Base-by-base conservation (phyloP, 1,139 yeast genomes). In the Lipomyces yarrowii region DNA sequence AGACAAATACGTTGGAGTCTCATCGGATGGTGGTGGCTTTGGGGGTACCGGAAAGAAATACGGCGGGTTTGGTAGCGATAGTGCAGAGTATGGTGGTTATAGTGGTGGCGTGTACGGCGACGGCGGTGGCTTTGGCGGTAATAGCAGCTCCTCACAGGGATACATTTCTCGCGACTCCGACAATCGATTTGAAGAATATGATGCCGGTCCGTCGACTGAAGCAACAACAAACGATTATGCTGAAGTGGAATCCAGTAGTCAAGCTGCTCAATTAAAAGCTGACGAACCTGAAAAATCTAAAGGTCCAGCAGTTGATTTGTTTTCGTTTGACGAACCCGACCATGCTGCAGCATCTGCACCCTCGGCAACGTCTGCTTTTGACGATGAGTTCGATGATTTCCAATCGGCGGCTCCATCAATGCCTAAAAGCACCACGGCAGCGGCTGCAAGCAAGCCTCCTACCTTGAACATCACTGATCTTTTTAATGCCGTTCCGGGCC, bases 301-400 rank as follows among this genome's bases (percentile, higher is more conserved):
- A 75, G 65, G 67, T 3, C 82, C 69, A 77, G 83, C 76, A 73
- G 81, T 72, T 23, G 91, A 88, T 73, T 81, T 88, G 70, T 82
- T 87, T 69, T 81, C 86, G 10, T 82, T 85, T 70, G 85, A 82
- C 67, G 82, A 78, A 32, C 64, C 64, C 37, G 58, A 52, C 57
- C 63, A 53, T 58, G 13, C 54, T 26, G 57, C 33, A 10, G 26
- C 55, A 21, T 10, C 55, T 10, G 23, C 70, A 57, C 56, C 57
- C 46, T 48, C 57, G 68, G 73, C 46, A 58, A 73, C 32, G 67
- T 75, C 72, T 2, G 79, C 87, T 56, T 91, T 87, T 57, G 96
- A 89, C 71, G 98, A 92, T 73, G 98, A 93, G 56, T 93, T 93
- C 78, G 97, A 91, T 71, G 98, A 94, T 72, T 93, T 93, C 83